Evolutionary conservation across 495 filamentous ascomycete species (phyloP), one percentile per base, ranked within the genome.

Genomic region (Coniosporium apollinis): DNA sequence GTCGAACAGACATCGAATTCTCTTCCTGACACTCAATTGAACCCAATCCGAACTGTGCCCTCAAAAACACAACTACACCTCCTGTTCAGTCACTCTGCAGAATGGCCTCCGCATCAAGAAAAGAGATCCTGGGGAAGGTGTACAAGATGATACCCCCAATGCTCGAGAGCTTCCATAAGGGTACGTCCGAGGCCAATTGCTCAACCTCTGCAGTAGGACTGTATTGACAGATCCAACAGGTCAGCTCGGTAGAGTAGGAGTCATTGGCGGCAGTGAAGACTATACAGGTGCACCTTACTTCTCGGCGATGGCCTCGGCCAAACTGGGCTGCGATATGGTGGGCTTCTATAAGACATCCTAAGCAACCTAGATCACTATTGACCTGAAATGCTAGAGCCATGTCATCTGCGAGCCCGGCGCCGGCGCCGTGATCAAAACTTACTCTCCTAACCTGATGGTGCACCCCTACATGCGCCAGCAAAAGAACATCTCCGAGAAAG

Each of bases 241-340:
- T 28, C 87, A 94, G 59, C 67, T 92, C 38, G 89, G 89, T 5
- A 68, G 89, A 24, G 75, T 97, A 28, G 91, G 79, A 28, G 89
- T 97, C 30, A 89, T 97, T 43, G 89, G 89, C 39, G 89, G 89
- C 16, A 92, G 80, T 48, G 78, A 79, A 55, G 91, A 96, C 59
- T 97, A 96, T 52, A 92, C 89, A 7, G 89, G 89, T 22, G 89
- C 89, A 31, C 89, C 89, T 24, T 97, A 93, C 60, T 97, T 97
- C 57, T 94, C 87, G 19, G 86, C 89, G 30, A 93, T 93, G 71
- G 89, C 89, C 24, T 91, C 82, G 33, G 91, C 91, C 32, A 67
- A 77, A 50, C 58, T 97, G 51, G 70, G 73, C 60, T 59, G 38
- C 39, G 46, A 54, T 38, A 52, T 56, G 43, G 48, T 56, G 44